These are phyloP conservation scores for Ciborinia camelliae DNA, from an alignment of 2,329 filamentous ascomycete species.

Conservation along the genomic window DNA sequence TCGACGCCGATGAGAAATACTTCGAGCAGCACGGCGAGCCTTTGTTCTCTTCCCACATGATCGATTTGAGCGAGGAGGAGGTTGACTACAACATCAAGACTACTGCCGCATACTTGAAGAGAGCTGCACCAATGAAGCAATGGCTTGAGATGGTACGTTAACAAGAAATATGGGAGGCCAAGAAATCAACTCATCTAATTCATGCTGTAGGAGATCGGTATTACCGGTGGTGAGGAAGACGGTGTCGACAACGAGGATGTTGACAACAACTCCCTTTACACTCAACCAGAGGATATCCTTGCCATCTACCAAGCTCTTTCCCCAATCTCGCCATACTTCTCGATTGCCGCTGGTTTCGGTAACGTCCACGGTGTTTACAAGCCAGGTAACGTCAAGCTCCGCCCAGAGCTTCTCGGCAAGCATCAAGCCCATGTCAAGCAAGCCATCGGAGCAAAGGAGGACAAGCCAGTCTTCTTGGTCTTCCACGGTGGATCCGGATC, in stretches of 20 bases:
- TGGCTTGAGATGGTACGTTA: conserved; percentile 90
- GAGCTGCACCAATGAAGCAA: conserved; percentile 94
- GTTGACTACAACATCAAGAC: conserved; percentile 89
- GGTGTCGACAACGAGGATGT: conserved; percentile 98
- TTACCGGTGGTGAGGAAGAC: conserved; percentile 96
- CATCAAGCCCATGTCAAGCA: conserved; percentile 91
- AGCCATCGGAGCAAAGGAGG: conserved; percentile 65
- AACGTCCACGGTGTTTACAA: conserved; percentile 99
- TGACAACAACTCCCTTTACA: conserved; percentile 96
- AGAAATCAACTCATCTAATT: conserved; percentile 16
- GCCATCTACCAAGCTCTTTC: conserved; percentile 83
- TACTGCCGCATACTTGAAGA: conserved; percentile 90
- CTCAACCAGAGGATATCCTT: conserved; percentile 94
- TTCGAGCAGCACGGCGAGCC: conserved; percentile 93
- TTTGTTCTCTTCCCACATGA: conserved; percentile 97
- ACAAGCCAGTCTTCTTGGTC: conserved; percentile 97
- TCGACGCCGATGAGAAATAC: conserved; percentile 89
- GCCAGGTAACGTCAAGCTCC: conserved; percentile 93
- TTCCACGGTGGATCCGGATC: conserved; percentile 98
- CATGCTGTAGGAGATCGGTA: conserved; percentile 66
- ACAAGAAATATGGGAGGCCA: background rate
- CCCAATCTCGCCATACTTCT: conserved; percentile 92
- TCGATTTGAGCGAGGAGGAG: conserved; percentile 89
- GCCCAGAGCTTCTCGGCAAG: conserved; percentile 93
- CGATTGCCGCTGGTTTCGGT: conserved; percentile 95